Evolutionary conservation across 371 early-diverging fungal species (phyloP), one percentile per base, ranked within the genome.

Genomic region (Syncephalis fuscata): DNA sequence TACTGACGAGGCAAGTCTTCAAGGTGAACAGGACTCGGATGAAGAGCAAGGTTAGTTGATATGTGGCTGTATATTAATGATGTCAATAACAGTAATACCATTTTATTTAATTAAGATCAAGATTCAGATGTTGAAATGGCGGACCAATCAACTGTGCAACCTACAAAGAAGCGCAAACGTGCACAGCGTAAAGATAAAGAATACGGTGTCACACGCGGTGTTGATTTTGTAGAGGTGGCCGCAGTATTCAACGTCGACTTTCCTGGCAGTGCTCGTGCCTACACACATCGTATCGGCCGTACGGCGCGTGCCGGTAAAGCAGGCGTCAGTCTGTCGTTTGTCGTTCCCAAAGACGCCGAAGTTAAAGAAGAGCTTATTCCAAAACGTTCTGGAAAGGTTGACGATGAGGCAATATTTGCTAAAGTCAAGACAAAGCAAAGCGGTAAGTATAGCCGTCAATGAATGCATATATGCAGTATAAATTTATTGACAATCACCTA

Each of bases 181-280:
- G 44, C 42, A 21, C 56, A 67, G 59, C 73, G 73, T 20, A 60
- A 70, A 36, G 88, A 85, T 56, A 73, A 80, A 46, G 94, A 92
- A 59, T 91, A 88, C 58, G 96, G 97, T 36, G 94, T 96, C 19
- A 79, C 95, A 5, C 83, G 99, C 26, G 99, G 99, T 39, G 80
- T 99, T 41, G 99, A 99, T 67, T 93, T 98, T 60, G 76, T 86
- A 50, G 80, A 85, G 49, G 91, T 94, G 0, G 78, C 82, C 1
- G 80, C 89, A 0, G 98, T 99, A 25, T 80, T 98, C 68, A 99
- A 99, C 66, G 95, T 97, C 73, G 99, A 99, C 61, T 81, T 99
- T 54, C 98, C 99, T 20, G 62, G 52, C 1, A 79, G 91, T 0
- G 75, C 85, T n/a, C 76, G 85, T 50, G 69, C 92, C 15, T 99